Evolutionary conservation across 345 rosid genomes (phyloP).

Genomic region (Ceriops zippeliana): DNA sequence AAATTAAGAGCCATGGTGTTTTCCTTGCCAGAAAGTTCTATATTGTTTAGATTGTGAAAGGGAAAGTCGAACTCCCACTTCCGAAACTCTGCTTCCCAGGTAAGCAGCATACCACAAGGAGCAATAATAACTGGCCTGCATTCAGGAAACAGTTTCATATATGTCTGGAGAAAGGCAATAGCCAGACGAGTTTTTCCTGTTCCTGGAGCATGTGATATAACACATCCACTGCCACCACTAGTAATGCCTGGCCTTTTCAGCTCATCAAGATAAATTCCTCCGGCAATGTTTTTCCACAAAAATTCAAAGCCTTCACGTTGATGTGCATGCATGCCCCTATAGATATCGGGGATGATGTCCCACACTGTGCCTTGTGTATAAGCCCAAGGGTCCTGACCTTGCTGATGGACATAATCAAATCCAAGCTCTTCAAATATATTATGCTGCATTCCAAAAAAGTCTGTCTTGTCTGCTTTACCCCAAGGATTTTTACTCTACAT

Average conservation of each 20-base stretch:
- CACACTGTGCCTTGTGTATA: slow-evolving; percentile 49
- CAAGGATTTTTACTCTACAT: slow-evolving; percentile 19
- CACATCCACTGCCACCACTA: slow-evolving; percentile 51
- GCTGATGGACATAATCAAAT: slow-evolving; percentile 4
- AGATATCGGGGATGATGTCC: slow-evolving; percentile 59
- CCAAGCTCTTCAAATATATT: slow-evolving; percentile 18
- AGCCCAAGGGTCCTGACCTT: slow-evolving; percentile 9
- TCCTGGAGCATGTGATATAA: slow-evolving; percentile 85
- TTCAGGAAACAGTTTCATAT: slow-evolving; percentile 37
- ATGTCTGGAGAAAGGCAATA: slow-evolving; percentile 57
- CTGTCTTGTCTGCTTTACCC: slow-evolving; percentile 23
- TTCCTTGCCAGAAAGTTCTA: slow-evolving; percentile 48
- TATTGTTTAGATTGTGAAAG: slow-evolving; percentile 55
- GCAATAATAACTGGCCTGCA: slow-evolving; percentile 72
- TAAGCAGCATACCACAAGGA: slow-evolving; percentile 67
- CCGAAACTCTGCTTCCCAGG: slow-evolving; percentile 76
- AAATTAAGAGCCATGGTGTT: slow-evolving; percentile 18
- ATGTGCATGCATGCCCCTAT: slow-evolving; percentile 50
- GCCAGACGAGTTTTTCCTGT: slow-evolving; percentile 81
- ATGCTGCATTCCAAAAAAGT: slow-evolving; percentile 5
- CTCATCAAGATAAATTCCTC: slow-evolving; percentile 46
- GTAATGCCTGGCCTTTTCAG: slow-evolving; percentile 29
- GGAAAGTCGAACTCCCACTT: slow-evolving; percentile 59
- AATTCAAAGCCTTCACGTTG: slow-evolving; percentile 82
- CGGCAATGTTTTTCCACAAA: slow-evolving; percentile 70